These are phyloP conservation scores for Pythium aphanidermatum DNA, from an alignment of 352 stramenopile genomes.

Conservation along the genomic window DNA sequence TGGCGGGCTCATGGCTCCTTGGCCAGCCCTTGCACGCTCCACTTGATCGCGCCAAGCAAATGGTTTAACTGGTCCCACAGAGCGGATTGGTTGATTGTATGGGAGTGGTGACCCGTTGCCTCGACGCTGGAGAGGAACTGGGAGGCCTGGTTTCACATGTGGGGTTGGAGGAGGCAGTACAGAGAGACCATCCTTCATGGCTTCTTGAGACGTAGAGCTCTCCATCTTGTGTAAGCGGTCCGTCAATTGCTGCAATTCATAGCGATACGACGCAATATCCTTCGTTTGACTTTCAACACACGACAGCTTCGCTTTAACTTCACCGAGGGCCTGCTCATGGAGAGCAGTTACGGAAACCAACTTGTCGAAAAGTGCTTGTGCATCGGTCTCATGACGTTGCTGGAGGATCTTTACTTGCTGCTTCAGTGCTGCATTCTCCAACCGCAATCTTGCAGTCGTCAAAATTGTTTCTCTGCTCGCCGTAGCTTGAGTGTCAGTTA, in stretches of 20 bases:
- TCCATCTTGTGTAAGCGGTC: not conserved
- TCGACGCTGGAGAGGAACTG: not conserved
- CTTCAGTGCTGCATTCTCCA: constrained; percentile 18
- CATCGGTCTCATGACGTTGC: constrained; percentile 12
- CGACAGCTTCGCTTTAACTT: not conserved
- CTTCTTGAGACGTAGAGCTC: not conserved
- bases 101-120: constrained; percentile 3
- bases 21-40: not conserved
- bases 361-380: no score
- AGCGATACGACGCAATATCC: no score
- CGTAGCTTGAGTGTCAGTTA: not conserved
- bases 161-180: not conserved
- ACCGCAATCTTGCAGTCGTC: constrained; percentile 1
- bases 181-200: not conserved
- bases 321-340: constrained; percentile 4
- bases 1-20: not conserved
- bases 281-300: constrained; percentile 4
- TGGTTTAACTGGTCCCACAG: constrained; percentile 1
- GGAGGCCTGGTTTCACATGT: not conserved
- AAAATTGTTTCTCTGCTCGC: constrained; percentile 1
- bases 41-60: constrained; percentile 10
- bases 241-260: no score
- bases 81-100: not conserved
- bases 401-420: constrained; percentile 7
- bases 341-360: not conserved